Evolutionary conservation across 2,329 filamentous ascomycete genomes (phyloP), one percentile per base, ranked within the genome.

Genomic region (Colletotrichum cordylinicola): DNA sequence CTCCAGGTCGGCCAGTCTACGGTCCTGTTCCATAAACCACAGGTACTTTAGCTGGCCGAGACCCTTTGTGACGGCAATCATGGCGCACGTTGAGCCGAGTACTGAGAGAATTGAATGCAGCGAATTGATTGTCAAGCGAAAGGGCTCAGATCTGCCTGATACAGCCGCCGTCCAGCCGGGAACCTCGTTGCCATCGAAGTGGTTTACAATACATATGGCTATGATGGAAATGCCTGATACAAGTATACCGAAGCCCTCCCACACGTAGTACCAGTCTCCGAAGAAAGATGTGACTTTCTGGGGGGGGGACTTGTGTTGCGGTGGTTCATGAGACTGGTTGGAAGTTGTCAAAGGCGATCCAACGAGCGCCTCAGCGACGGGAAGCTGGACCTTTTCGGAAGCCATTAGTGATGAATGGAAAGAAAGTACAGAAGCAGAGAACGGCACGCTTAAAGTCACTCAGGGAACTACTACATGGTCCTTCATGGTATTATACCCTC

Each of bases 41-140:
- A 75, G 62, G 33, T 75, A 75, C 27, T 75, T 72, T 18, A 75
- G 39, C 58, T 75, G 73, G 3, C 60, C 67, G 7, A 75, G 55
- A n/a, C 68, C 64, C 29, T 70, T 70, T 4, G 67, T 72, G 13
- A 75, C 69, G 18, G 73, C 64, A 8, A 75, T 75, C 68, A 75
- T 72, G 68, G 73, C 68, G n/a, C 73, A 75, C 13, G 68, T 75
- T 16, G 55, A 56, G 62, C 73, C 68, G 6, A 75, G 43, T 18
- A 60, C 56, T 12, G 27, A 60, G 27, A 60, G 56, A 24, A 60
- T 60, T 7, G 27, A 60, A 15, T 33, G 56, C 6, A 60, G 24
- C 24, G 56, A 33, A 27, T 60, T 60, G 56, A 60, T 60, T 9
- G 73, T 72, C 37, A 75, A 39, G 8, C 27, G 64, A 27, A 75